Conservation (phyloP, 2,329 filamentous ascomycete genomes). For the Aspergillus quadricinctus region DNA sequence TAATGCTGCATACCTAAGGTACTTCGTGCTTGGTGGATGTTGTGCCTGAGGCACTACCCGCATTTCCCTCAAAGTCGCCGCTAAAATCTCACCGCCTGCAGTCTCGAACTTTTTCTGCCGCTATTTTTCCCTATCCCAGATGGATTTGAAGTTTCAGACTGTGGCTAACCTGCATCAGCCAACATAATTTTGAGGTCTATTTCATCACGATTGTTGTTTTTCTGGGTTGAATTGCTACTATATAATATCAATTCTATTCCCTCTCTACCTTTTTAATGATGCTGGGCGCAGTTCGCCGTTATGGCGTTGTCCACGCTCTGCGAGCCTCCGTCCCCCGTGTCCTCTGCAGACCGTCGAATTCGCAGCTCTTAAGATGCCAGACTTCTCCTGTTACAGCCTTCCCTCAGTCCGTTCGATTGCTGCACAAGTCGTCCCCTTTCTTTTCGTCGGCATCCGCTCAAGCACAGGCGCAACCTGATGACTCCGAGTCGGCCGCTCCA, state of each 20-base stretch:
- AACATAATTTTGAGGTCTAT: constrained; percentile 2
- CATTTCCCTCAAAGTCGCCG: no score
- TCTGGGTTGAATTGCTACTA: neutral
- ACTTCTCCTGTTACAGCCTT: constrained; percentile 14
- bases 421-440: constrained; percentile 28
- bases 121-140: neutral
- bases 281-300: constrained; percentile 38
- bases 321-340: constrained; percentile 29
- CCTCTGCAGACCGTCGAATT: constrained; percentile 24
- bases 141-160: neutral
- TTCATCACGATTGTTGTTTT: constrained; percentile 1
- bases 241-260: neutral
- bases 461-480: constrained; percentile 18
- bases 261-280: constrained; percentile 21
- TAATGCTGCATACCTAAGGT: neutral
- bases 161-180: neutral
- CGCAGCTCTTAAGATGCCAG: constrained; percentile 27
- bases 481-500: constrained; percentile 4
- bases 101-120: neutral
- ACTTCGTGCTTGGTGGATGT: no score
- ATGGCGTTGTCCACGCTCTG: constrained; percentile 34
- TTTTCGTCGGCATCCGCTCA: constrained; percentile 23
- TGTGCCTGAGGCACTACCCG: no score
- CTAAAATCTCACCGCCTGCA: neutral
- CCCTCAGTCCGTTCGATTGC: constrained; percentile 19